Base-by-base conservation (phyloP, 1,139 yeast species). In the Sugiyamaella novakii region DNA sequence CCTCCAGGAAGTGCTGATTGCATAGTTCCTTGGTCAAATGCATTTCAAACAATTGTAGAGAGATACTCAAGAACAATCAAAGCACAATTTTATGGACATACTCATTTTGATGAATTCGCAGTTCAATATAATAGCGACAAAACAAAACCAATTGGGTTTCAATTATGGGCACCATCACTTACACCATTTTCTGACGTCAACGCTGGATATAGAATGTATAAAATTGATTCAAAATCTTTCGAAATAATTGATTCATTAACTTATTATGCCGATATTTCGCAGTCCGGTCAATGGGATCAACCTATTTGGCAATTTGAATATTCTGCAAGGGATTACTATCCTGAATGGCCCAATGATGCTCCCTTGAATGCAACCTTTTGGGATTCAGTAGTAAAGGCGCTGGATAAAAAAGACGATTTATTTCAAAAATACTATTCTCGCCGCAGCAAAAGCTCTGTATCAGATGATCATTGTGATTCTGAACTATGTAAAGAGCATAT, bases 151-250 rank as follows among this genome's bases (percentile, higher is more conserved):
- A 75, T 83, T 47, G 27, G 40, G 12, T 41, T 43, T 14, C 51
- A 47, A 22, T 39, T 37, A 14, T 30, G 30, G 28, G 74, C 78
- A 0, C 88, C 81, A 55, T 79, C 87, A 1, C 75, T 84, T 34
- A 82, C 89, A n/a, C 87, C 89, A 8, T 71, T 74, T 57, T 67
- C 71, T 7, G 71, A 80, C 55, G 72, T 72, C 57, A 84, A 84
- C 62, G 88, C 89, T 12, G 75, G 83, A 25, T 84, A 87, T 85
- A 75, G 86, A 63, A 82, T 81, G 67, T 84, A 84, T 60, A 80
- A 80, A 59, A 84, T 84, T 41, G 87, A 84, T 62, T 70, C 78
- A 21, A 69, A 77, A 55, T 77, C 86, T 3, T 83, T 81, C 70
- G 78, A 78, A 54, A 71, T 84, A 51, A 72, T 81, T 72, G 79